Base-by-base conservation (phyloP, 2,329 filamentous ascomycete genomes). In the Aspergillus versicolor region DNA sequence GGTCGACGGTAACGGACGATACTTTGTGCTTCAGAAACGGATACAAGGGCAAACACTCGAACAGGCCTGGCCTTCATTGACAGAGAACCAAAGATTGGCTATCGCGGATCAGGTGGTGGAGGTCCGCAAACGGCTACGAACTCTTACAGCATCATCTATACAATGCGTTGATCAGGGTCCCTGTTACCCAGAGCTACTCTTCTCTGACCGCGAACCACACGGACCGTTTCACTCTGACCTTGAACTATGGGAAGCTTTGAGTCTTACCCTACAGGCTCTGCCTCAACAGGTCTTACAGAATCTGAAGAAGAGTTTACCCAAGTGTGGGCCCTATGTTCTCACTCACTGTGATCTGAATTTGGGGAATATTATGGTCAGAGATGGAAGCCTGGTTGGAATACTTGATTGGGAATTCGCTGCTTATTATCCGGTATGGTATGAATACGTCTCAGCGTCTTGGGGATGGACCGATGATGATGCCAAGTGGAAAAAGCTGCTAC, bases 271-370 rank as follows among this genome's bases (percentile, higher is more conserved):
- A 19, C 44, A 13, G 22, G 19, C 61, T 22, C 43, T 65, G 8
- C 60, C 65, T 46, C 22, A 53, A 30, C 7, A 51, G 19, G 51
- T 51, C 6, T 52, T 67, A n/a, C 46, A 64, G 7, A 65, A 61
- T n/a, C n/a, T 63, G 44, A 62, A 57, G 45, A 62, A 59, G 30
- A 44, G 58, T 3, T 52, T 70, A 15, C 62, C 62, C 1, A 61
- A 58, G 40, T 62, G 62, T 8, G 61, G 57, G 12, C 65, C 65
- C 2, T 71, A 65, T 54, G 61, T 68, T 1, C 59, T 70, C 24
- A 65, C 63, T 38, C 64, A 70, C 51, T 64, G 61, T 13, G 64
- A 70, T 51, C 61, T 71, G 4, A 65, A 67, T 47, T 41, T 70
- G 19, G 61, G 59, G 0, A 70, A 70, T 47, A 63, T 71, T 42